Evolutionary conservation across 2,329 filamentous ascomycete species (phyloP).

Genomic region (Sporothrix sp.): DNA sequence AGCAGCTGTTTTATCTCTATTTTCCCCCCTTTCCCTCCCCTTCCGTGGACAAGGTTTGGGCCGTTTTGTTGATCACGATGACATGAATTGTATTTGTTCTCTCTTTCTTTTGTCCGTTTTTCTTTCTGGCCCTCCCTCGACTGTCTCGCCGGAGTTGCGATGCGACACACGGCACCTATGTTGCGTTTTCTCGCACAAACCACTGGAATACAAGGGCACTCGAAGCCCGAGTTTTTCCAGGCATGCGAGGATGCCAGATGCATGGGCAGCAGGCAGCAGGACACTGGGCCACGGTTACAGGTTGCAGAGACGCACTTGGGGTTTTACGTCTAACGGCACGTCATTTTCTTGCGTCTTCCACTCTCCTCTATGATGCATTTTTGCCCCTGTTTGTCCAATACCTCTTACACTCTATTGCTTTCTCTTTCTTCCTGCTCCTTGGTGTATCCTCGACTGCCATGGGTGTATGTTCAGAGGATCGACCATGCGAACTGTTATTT

Average conservation of each 20-base stretch:
- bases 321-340: neutral
- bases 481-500: neutral
- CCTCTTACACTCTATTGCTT: neutral
- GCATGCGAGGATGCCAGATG: neutral
- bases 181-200: neutral
- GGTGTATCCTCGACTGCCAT: neutral
- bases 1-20: neutral
- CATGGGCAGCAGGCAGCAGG: neutral
- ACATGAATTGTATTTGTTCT: conserved; percentile 2
- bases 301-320: neutral
- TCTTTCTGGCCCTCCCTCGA: neutral
- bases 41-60: neutral
- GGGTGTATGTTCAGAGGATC: neutral
- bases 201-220: neutral
- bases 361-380: neutral
- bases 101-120: conserved; percentile 2
- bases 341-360: neutral
- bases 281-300: neutral
- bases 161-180: neutral
- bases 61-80: conserved; percentile 6
- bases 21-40: neutral
- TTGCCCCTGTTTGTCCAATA: conserved; percentile 1
- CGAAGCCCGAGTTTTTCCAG: neutral
- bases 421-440: neutral
- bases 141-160: neutral